Evolutionary conservation across 2,329 filamentous ascomycete genomes (phyloP), one percentile per base, ranked within the genome.

Genomic region (Keithomyces neogunnii): DNA sequence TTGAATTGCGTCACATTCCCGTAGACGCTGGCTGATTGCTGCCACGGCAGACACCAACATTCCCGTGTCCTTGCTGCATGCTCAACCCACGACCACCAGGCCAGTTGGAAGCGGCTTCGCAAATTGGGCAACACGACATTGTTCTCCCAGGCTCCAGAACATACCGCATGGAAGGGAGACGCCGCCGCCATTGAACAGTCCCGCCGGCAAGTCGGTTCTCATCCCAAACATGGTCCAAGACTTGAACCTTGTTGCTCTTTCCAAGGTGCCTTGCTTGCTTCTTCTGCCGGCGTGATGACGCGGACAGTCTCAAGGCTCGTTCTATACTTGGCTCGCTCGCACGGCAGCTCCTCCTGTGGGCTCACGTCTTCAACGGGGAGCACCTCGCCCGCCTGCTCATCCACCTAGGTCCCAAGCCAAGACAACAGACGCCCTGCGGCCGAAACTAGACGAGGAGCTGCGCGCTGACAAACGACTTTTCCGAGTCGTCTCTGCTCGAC

Each of bases 211-310:
- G 51, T 73, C 73, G 0, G 70, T 75, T 1, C 47, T 70, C 6
- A 45, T 74, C 3, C 71, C 73, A 2, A 75, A 73, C 48, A 64
- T 75, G 0, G 62, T 75, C 0, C 65, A 69, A 46, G 65, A 72
- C 42, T 44, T 72, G 2, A 60, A 63, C 39, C 54, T 69, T 0
- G 5, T 5, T 0, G 4, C 42, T 0, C 19, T 0, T 19, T 19
- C 0, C 45, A 44, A 1, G 3, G 32, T 0, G 39, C 51, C 4
- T 67, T 3, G 60, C 60, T 0, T 69, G 66, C 46, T 69, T 70
- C 51, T 70, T 71, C 45, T 67, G 62, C 19, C 57, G 60, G 0
- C 51, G 67, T 28, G 63, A 69, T 9, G 57, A 60, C 1, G 32
- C 51, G 2, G 61, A 67, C 2, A 65, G 63, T 26, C 50, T 70